Percentiles rank a stretch among this genome's conserved stretches.
phyloP scores from a whole-genome alignment of 495 filamentous ascomycete species.

The Cercophora newfieldiana region DNA sequence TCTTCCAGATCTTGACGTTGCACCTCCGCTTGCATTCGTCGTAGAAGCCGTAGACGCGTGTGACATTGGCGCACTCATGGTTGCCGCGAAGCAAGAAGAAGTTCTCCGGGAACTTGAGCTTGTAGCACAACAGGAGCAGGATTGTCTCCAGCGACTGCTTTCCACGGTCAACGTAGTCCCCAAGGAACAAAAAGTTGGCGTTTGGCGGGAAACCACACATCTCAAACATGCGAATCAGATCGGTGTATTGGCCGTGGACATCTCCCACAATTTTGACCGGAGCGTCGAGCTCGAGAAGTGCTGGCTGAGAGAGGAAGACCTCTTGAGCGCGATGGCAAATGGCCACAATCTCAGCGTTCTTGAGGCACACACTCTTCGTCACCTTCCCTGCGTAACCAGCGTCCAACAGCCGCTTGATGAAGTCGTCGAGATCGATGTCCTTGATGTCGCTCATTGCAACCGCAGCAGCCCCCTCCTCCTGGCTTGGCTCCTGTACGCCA shows the following conservation, averaged over 20 bases:
- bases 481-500: conserved; percentile 37
- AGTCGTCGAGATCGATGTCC: conserved; percentile 91
- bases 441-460: conserved; percentile 78
- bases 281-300: conserved; percentile 87
- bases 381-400: conserved; percentile 95
- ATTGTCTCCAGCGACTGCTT: conserved; percentile 99
- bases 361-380: conserved; percentile 93
- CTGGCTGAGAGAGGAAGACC: conserved; percentile 87
- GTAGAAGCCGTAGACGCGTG: conserved; percentile 97
- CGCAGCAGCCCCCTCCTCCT: conserved; percentile 40
- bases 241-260: conserved; percentile 97
- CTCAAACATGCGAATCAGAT: conserved; percentile 96
- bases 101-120: conserved; percentile 97
- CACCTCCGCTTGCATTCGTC: conserved; percentile 97
- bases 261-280: conserved; percentile 99
- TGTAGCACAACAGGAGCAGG: conserved; percentile 93
- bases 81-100: conserved; percentile 98
- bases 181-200: conserved; percentile 93
- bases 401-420: conserved; percentile 91
- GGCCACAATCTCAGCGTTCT: conserved; percentile 94
- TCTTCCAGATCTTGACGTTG: conserved; percentile 99
- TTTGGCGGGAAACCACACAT: conserved; percentile 98
- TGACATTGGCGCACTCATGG: conserved; percentile 98
- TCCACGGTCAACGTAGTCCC: conserved; percentile 96
- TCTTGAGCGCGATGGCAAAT: conserved; percentile 87